phyloP scores from a whole-genome alignment of 768 basidiomycete species.

The Leccinum boreale region DNA sequence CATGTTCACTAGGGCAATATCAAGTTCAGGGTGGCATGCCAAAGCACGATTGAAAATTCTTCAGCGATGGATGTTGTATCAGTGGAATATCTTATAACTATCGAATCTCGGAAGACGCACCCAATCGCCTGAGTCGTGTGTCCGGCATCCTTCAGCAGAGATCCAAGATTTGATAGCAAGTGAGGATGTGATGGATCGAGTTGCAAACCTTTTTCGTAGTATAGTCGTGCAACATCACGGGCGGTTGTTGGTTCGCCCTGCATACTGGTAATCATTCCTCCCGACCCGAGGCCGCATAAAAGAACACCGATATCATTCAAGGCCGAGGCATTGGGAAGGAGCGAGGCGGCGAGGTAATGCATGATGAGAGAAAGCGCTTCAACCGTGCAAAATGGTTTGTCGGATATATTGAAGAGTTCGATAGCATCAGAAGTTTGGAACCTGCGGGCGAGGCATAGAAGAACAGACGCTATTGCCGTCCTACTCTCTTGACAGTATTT shows the following conservation, averaged over 20 bases:
- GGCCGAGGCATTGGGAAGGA: constrained; percentile 43
- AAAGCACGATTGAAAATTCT: constrained; percentile 43
- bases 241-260: constrained; percentile 24
- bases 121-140: constrained; percentile 39
- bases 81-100: background rate
- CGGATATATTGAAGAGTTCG: constrained; percentile 22
- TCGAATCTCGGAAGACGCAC: constrained; percentile 23
- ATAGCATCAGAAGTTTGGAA: constrained; percentile 34
- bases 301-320: constrained; percentile 52
- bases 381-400: constrained; percentile 30
- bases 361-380: constrained; percentile 41
- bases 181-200: constrained; percentile 47
- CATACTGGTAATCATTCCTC: constrained; percentile 18
- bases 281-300: constrained; percentile 34
- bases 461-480: constrained; percentile 37
- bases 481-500: constrained; percentile 22
- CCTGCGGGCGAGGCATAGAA: constrained; percentile 45
- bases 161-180: constrained; percentile 48
- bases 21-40: constrained; percentile 42
- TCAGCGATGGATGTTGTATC: background rate
- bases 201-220: constrained; percentile 44
- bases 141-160: constrained; percentile 48
- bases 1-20: constrained; percentile 50
- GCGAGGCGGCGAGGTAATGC: constrained; percentile 46
- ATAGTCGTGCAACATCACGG: constrained; percentile 39